Base-by-base conservation (phyloP, 352 stramenopile genomes). In the Plasmopara muralis region DNA sequence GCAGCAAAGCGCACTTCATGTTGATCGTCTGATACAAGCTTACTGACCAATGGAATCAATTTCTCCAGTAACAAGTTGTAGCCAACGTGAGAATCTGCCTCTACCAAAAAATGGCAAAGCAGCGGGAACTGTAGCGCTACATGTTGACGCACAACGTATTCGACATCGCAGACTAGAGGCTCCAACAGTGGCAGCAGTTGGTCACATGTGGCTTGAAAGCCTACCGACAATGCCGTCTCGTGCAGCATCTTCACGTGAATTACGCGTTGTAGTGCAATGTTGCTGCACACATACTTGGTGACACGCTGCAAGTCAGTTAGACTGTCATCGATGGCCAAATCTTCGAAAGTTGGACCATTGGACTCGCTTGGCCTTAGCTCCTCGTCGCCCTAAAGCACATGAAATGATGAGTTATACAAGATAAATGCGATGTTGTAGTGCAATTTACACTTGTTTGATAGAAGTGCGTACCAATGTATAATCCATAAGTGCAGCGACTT, bases 251-350 rank as follows among this genome's bases (percentile, higher is more conserved):
- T 97, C 16, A 98, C 93, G 69, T 99, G 96, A 43, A 98, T 97
- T 7, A 98, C 82, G 50, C 96, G 83, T 71, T 99, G 96, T 35
- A 99, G 62, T 8, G 95, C 94, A 64, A 99, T 98, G 60, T 85
- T 91, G 62, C 86, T 97, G 67, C 83, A 94, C 47, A 87, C 85
- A 68, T 99, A 99, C 55, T 95, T 91, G 46, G 94, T 89, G 20
- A 99, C 83, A 34, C 96, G 84, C 56, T 98, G 82, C 31, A 98
- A 66, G 52, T 98, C 79, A 53, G 83, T 96, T 25, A 99, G 71
- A 40, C 95, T 97, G 72, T 98, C 95, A 75, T 99, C 95, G 60
- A 99, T 98, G 6, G 95, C 96, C 38, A 99, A 75, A 71, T 99
- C 95, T 72, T 99, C 95, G 68, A 98, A 99, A n/a, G 91, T 97